Evolutionary conservation across 148 eudicot genomes (phyloP).

Genomic region (Bassia scoparia): DNA sequence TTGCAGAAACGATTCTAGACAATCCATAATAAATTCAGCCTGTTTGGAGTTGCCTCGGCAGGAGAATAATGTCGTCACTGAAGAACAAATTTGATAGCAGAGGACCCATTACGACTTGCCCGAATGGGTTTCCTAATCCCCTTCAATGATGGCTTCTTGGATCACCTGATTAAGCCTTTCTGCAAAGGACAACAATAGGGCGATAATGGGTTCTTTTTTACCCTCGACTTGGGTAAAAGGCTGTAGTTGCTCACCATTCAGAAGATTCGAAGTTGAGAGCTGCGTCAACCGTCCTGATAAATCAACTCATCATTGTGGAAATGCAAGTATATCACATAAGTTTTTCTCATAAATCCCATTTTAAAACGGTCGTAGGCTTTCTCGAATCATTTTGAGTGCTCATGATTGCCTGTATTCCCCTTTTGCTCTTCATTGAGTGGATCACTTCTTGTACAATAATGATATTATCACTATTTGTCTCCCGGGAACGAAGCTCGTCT

Average conservation of each 20-base stretch:
- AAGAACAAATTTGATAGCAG: neutral
- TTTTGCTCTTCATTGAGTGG: neutral
- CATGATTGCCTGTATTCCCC: neutral
- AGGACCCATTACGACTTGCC: neutral
- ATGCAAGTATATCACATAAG: neutral
- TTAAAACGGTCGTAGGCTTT: neutral
- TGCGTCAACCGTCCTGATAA: neutral
- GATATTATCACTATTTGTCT: neutral
- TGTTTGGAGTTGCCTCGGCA: neutral
- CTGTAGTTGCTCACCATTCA: neutral
- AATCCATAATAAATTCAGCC: neutral
- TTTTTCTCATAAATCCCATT: neutral
- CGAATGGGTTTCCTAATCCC: neutral
- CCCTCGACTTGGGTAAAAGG: neutral
- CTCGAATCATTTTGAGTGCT: neutral
- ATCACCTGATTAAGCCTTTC: neutral
- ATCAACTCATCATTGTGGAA: neutral
- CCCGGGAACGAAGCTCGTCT: neutral
- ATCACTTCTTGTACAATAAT: neutral
- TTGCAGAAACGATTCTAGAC: neutral
- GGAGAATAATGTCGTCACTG: neutral
- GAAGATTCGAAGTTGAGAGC: too few relatives aligned
- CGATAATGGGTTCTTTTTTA: neutral
- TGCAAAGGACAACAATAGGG: neutral
- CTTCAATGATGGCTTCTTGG: neutral